Base-by-base conservation (phyloP, 192 early-diverging fungal species). In the Rhizoclosmatium globosum region DNA sequence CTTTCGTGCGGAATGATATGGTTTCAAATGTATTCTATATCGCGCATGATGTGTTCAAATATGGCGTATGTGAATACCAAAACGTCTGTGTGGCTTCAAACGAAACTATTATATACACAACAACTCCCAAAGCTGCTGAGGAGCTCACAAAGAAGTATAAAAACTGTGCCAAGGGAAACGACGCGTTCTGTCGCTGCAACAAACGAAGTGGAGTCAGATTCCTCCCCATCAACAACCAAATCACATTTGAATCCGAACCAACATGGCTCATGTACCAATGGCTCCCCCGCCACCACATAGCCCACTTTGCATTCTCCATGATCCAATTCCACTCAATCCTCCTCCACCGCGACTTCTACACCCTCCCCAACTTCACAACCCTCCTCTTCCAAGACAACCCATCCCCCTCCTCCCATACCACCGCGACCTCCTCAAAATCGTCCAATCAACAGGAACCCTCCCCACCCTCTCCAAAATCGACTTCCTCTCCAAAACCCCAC, bases 241-340 rank as follows among this genome's bases (percentile, higher is more conserved):
- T 9, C 7, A 48, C 47, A 11, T 71, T 71, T 56, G 69, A 71
- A 57, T 17, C 47, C 7, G 9, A 48, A 39, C 69, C 69, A 56
- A 44, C 69, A 23, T 71, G 21, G 21, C 38, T 43, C 47, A 71
- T 71, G 7, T 43, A 44, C 39, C 69, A 71, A 57, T 71, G 44
- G 3, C 50, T 71, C 19, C 21, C 21, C n/a, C 21, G 44, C 19
- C 69, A 71, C 50, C 69, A 71, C 39, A 11, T 71, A 2, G 69
- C 69, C 19, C 69, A 71, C 15, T 71, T 56, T 38, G 69, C 69
- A 4, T 71, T 71, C 38, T 43, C 38, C 69, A 13, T 71, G 21
- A 44, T 71, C 15, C 69, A 71, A 56, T 44, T 71, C 38, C 69
- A 71, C 39, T 56, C 47, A 23, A 71, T 71, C 50, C 69, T 71